A percentile compares a stretch with the other conserved stretches of the same genome.
These are phyloP conservation scores for Talaromyces trachyspermus DNA, from an alignment of 495 filamentous ascomycete species.

Conservation along the genomic window DNA sequence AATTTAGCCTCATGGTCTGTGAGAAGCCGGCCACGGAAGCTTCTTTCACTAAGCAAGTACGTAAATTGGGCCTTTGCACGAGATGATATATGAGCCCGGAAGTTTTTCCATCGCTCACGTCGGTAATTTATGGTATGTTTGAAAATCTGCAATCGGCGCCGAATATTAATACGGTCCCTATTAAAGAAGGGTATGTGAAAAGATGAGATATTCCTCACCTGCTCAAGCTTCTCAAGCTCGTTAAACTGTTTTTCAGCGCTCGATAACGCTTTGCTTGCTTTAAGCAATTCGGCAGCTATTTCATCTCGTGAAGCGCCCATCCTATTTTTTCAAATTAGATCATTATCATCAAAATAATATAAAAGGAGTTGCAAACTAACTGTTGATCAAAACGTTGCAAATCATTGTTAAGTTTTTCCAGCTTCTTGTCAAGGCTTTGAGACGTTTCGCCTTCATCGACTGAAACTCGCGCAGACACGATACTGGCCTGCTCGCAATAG, in stretches of 20 bases:
- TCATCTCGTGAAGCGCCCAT: conserved; percentile 62
- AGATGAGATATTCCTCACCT: conserved; percentile 38
- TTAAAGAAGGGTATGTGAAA: too few relatives aligned
- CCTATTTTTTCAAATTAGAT: conserved; percentile 20
- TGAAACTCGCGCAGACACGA: conserved; percentile 52
- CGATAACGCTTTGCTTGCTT: conserved; percentile 34
- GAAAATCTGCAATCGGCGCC: conserved; percentile 33
- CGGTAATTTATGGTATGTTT: conserved; percentile 62
- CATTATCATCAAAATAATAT: conserved; percentile 12
- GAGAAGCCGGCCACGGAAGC: conserved; percentile 74
- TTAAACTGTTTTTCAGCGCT: conserved; percentile 38
- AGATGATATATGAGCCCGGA: conserved; percentile 74
- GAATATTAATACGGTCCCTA: too few relatives aligned
- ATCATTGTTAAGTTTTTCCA: conserved; percentile 50
- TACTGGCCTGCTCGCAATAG: conserved; percentile 49
- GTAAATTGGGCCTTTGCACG: conserved; percentile 79
- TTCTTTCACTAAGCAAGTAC: conserved; percentile 78
- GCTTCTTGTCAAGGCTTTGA: conserved; percentile 54
- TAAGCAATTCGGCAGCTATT: conserved; percentile 45
- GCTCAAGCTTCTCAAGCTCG: conserved; percentile 45
- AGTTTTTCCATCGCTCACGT: conserved; percentile 67
- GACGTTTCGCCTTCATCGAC: conserved; percentile 63
- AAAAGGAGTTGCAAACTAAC: conserved; percentile 26
- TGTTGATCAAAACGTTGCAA: conserved; percentile 40
- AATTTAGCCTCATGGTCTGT: conserved; percentile 66